Percentiles rank a stretch among this genome's conserved stretches.
Conservation (phyloP, 2,329 filamentous ascomycete genomes). For the Venturiaceae sp. region DNA sequence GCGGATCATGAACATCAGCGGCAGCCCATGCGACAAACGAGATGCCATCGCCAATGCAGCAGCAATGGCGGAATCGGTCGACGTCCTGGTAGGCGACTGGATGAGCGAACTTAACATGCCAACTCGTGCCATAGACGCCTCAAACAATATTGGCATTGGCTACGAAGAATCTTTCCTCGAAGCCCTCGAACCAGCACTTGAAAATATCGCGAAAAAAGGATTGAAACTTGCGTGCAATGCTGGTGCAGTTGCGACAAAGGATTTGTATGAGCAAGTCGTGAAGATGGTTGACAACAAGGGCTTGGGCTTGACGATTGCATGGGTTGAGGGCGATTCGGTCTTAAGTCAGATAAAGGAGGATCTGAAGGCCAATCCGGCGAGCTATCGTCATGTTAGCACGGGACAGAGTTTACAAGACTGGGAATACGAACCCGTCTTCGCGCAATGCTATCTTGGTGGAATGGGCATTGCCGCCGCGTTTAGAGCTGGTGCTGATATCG, state of each 20-base stretch:
- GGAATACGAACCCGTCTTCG: not conserved
- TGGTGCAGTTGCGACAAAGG: constrained; percentile 6
- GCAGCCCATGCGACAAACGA: constrained; percentile 11
- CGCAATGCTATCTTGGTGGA: constrained; percentile 10
- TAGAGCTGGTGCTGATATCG: constrained; percentile 18
- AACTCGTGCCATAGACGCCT: constrained; percentile 18
- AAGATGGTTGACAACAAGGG: constrained; percentile 8
- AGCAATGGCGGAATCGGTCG: constrained; percentile 13
- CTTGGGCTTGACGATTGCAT: constrained; percentile 2
- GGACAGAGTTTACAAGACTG: constrained; percentile 11
- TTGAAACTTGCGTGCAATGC: constrained; percentile 7
- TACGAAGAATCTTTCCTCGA: constrained; percentile 13
- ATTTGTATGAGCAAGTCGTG: constrained; percentile 1
- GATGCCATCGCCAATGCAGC: not conserved
- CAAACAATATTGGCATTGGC: constrained; percentile 11
- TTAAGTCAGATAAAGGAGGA: not conserved
- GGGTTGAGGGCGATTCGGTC: constrained; percentile 6
- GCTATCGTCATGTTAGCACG: constrained; percentile 12
- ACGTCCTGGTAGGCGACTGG: constrained; percentile 18
- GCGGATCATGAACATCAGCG: constrained; percentile 13
- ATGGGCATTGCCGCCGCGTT: constrained; percentile 19
- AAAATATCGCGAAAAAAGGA: not conserved
- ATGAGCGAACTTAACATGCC: constrained; percentile 21
- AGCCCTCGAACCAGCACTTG: constrained; percentile 1
- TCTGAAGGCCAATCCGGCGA: constrained; percentile 7